Base-by-base conservation (phyloP, 2,329 filamentous ascomycete species). In the Incumbomyces lentus region DNA sequence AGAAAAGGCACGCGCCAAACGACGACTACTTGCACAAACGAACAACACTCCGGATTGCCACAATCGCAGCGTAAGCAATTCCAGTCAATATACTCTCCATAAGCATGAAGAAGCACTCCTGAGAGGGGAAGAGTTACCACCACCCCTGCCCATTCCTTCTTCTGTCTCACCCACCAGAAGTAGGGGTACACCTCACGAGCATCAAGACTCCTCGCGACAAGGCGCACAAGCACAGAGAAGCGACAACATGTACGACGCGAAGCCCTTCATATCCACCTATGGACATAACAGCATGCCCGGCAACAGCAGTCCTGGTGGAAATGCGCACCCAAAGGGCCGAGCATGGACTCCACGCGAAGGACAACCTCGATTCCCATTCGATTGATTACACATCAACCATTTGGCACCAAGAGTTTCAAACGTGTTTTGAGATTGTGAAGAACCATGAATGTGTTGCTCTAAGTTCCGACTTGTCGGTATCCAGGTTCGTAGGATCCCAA, bases 1-100 rank as follows among this genome's bases (percentile, higher is more conserved):
- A 34, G 36, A 46, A 33, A 46, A 46, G 26, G 44, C 39, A n/a
- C 44, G 44, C 11, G 42, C 42, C 8, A 46, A 34, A 29, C 8
- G 11, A 16, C 44, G 37, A 16, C 14, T 22, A 11, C 2, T 16
- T 13, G 29, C 16, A 12, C 17, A 29, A 16, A 19, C 17, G 8
- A 5, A 17, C 10, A n/a, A 26, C 17, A 26, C 17, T n/a, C 17
- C 31, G 2, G 22, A 34, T 32, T 16, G 18, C 17, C 45, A 47
- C 31, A n/a, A 26, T 33, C 45, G 45, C 13, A 47, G 39, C 33
- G 45, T 34, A 3, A 47, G 45, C 32, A 33, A 36, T 29, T 32
- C 31, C 13, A 47, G 45, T 30, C 33, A 37, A 19, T 3, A 37
- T 29, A 38, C 42, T 16, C 14, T 37, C 8, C 18, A 19, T 26